Conservation (phyloP, 805 yeast genomes). For the Myxozyma vanderwaltii region DNA sequence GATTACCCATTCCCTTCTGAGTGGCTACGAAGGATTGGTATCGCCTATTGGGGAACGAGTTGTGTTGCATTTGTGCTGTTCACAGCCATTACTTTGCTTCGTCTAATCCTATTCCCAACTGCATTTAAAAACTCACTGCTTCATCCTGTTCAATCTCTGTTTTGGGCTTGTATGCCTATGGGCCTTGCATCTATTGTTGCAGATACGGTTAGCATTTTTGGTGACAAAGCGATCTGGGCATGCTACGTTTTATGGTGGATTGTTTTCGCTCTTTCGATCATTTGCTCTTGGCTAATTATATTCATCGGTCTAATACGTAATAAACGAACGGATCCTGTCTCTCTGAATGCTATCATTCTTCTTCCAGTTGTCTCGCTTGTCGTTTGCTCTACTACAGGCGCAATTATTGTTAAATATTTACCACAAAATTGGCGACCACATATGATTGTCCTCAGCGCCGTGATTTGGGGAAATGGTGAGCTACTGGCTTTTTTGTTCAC, state of each 20-base stretch:
- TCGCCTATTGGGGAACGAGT: slow-evolving; percentile 63
- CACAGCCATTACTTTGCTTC: slow-evolving; percentile 48
- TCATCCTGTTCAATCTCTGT: slow-evolving; percentile 56
- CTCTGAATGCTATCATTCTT: slow-evolving; percentile 59
- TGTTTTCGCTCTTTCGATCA: slow-evolving; percentile 55
- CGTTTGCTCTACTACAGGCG: slow-evolving; percentile 75
- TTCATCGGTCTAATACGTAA: slow-evolving; percentile 51
- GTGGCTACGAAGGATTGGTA: slow-evolving; percentile 61
- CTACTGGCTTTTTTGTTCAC: slow-evolving; percentile 58
- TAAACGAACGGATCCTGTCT: slow-evolving; percentile 43
- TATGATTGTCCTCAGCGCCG: slow-evolving; percentile 55
- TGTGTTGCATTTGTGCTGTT: slow-evolving; percentile 48
- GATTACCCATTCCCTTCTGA: slow-evolving; percentile 64
- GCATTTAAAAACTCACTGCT: slow-evolving; percentile 41
- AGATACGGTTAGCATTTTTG: slow-evolving; percentile 53
- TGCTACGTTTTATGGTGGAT: slow-evolving; percentile 78
- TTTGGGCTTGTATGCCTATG: slow-evolving; percentile 81
- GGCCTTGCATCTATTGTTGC: slow-evolving; percentile 69
- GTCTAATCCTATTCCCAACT: slow-evolving; percentile 47
- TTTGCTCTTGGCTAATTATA: slow-evolving; percentile 64
- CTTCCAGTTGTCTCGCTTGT: slow-evolving; percentile 80
- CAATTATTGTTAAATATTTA: slow-evolving; percentile 51
- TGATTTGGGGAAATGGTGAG: slow-evolving; percentile 73
- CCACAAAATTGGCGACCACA: slow-evolving; percentile 53
- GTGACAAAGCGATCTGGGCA: slow-evolving; percentile 49